Evolutionary conservation across 805 yeast genomes (phyloP), one percentile per base, ranked within the genome.

Genomic region (Spencermartinsiella europaea): DNA sequence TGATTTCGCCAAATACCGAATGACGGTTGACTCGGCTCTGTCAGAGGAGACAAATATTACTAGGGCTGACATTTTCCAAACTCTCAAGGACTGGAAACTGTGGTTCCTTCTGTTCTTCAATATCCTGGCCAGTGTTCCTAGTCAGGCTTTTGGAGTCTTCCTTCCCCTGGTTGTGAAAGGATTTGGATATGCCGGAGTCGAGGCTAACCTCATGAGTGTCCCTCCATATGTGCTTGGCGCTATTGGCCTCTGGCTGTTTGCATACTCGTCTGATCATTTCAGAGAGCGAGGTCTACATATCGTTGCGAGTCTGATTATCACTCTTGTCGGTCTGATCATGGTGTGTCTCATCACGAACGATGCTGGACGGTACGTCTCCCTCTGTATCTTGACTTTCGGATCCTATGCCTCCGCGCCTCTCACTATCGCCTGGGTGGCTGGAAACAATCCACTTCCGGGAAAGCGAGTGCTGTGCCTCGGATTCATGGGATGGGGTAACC

Each of bases 171-270:
- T 78, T 52, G 76, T 78, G 53, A 67, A 64, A 31, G 63, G 70
- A 43, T 64, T 78, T 69, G 81, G 81, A 19, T 71, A 80, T 68
- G 75, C 85, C 3, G 81, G 83, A 4, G 80, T 74, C 54, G 69
- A 73, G 40, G 88, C 88, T 10, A 41, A 47, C 16, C 41, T 47
- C 2, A 47, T 47, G 50, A 19, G 44, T 37, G 47, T 47, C 8
- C 50, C 50, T 22, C 42, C 42, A 12, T 39, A 39, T 16, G 33
- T 39, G 21, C 33, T 39, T 3, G 42, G 42, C 4, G 42, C 42
- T 19, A 22, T 33, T 22, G 42, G 42, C n/a, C 12, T 39, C 34
- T 39, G 42, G 42, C 15, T 39, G 4, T 39, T 39, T 31, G 27
- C 42, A 21, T 39, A 22, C n/a, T 39, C 42, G 15, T 39, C 42